phyloP scores from a whole-genome alignment of 164 flowering plant species.

The Vitis amurensis region DNA sequence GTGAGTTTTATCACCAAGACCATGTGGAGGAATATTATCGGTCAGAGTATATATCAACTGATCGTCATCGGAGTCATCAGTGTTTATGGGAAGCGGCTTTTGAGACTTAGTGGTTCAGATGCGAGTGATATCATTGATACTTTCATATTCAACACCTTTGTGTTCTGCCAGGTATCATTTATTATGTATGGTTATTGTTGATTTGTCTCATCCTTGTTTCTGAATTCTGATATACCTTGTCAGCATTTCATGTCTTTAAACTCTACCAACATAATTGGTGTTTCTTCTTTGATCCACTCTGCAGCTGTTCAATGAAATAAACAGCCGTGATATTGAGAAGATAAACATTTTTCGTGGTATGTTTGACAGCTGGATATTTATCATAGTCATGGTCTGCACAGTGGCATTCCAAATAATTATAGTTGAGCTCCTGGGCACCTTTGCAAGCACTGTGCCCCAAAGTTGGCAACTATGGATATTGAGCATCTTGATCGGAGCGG shows the following conservation, averaged over 20 bases:
- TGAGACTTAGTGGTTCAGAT: conserved; percentile 51
- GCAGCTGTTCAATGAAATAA: conserved; percentile 88
- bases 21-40: conserved; percentile 88
- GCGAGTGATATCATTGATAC: conserved; percentile 52
- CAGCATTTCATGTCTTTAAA: no score
- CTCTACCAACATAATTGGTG: neutral
- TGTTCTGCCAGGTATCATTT: conserved; percentile 72
- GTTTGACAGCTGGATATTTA: conserved; percentile 65
- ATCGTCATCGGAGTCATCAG: conserved; percentile 49
- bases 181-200: neutral
- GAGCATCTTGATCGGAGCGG: conserved; percentile 60
- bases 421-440: conserved; percentile 70
- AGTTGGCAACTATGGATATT: conserved; percentile 63
- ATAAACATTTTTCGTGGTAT: conserved; percentile 69
- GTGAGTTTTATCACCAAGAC: conserved; percentile 56
- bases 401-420: conserved; percentile 72
- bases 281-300: neutral
- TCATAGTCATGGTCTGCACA: conserved; percentile 49
- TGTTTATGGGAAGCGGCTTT: conserved; percentile 57
- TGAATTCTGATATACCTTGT: neutral
- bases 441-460: conserved; percentile 77
- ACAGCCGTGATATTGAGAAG: conserved; percentile 87
- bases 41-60: conserved; percentile 77
- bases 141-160: conserved; percentile 73
- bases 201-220: neutral